Percentiles rank a stretch among this genome's conserved stretches.
Evolutionary conservation across 129 eudicot species (phyloP).

Genomic region (Saposhnikovia divaricata): DNA sequence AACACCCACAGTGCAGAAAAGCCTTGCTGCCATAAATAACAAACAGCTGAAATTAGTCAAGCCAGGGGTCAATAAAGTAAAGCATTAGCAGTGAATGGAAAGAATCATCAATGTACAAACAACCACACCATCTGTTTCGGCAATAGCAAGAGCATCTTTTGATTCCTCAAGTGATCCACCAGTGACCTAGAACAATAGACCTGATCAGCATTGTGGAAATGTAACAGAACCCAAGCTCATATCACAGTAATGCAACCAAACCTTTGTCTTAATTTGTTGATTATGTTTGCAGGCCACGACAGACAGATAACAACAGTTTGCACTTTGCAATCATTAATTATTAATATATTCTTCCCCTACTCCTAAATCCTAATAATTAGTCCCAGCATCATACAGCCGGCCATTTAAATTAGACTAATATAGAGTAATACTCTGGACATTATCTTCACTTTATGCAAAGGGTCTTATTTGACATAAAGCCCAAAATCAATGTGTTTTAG

Average conservation of each 20-base stretch:
- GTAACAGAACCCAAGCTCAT: neutral
- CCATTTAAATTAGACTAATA: neutral
- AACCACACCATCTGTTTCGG: constrained; percentile 86
- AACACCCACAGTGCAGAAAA: constrained; percentile 97
- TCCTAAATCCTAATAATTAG: neutral
- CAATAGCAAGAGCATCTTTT: constrained; percentile 89
- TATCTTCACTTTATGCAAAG: neutral
- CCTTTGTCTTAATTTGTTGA: neutral
- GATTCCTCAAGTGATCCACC: constrained; percentile 97
- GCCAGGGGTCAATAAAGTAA: neutral
- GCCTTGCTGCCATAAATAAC: constrained; percentile 53
- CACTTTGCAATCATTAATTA: neutral
- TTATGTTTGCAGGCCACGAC: neutral
- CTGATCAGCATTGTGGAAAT: neutral
- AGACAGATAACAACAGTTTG: neutral
- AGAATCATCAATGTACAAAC: constrained; percentile 7
- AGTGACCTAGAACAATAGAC: constrained; percentile 54
- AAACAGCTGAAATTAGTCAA: constrained; percentile 14
- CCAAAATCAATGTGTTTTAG: neutral
- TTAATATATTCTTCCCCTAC: neutral
- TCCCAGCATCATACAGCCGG: neutral
- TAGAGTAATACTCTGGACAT: neutral
- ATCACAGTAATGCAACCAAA: neutral
- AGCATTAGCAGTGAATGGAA: neutral
- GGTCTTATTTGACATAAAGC: neutral